phyloP scores from a whole-genome alignment of 2,329 filamentous ascomycete genomes.

The Colletotrichum neosansevieriae region DNA sequence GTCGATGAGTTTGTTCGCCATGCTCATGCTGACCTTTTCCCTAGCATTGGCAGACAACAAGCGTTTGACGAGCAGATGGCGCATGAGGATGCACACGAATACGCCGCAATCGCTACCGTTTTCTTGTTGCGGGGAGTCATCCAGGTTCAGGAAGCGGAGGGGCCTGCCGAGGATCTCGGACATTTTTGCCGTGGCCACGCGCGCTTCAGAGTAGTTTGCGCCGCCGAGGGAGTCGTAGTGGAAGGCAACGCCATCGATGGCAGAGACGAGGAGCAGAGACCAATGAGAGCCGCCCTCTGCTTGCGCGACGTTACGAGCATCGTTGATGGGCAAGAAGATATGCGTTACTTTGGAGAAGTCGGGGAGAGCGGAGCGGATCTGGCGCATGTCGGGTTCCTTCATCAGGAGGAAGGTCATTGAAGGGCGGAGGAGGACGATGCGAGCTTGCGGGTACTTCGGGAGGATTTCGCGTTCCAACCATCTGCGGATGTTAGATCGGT shows the following conservation, averaged over 20 bases:
- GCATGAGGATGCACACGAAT: constrained; percentile 95
- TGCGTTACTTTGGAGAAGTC: constrained; percentile 86
- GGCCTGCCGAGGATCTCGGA: constrained; percentile 73
- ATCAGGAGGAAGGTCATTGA: constrained; percentile 94
- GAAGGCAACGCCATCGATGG: constrained; percentile 91
- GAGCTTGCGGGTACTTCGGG: constrained; percentile 80
- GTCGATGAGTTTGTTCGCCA: constrained; percentile 87
- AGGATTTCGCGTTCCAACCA: constrained; percentile 93
- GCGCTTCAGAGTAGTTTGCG: constrained; percentile 81
- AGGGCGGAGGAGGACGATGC: constrained; percentile 91
- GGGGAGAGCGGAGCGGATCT: constrained; percentile 77
- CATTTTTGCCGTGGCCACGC: constrained; percentile 76
- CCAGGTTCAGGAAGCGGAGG: constrained; percentile 82
- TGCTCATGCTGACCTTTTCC: constrained; percentile 94
- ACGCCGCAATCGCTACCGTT: constrained; percentile 96
- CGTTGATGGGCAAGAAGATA: constrained; percentile 96
- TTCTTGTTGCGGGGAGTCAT: constrained; percentile 90
- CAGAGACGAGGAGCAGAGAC: constrained; percentile 90
- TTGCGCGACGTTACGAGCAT: constrained; percentile 78
- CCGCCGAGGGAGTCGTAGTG: constrained; percentile 92
- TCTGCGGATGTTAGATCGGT: constrained; percentile 52
- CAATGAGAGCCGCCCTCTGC: constrained; percentile 96
- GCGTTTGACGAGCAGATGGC: constrained; percentile 87
- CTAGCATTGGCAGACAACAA: constrained; percentile 82
- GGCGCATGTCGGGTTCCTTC: constrained; percentile 71